Evolutionary conservation across 1,139 yeast species (phyloP), one percentile per base, ranked within the genome.

Genomic region (Hyphopichia khmerensis): DNA sequence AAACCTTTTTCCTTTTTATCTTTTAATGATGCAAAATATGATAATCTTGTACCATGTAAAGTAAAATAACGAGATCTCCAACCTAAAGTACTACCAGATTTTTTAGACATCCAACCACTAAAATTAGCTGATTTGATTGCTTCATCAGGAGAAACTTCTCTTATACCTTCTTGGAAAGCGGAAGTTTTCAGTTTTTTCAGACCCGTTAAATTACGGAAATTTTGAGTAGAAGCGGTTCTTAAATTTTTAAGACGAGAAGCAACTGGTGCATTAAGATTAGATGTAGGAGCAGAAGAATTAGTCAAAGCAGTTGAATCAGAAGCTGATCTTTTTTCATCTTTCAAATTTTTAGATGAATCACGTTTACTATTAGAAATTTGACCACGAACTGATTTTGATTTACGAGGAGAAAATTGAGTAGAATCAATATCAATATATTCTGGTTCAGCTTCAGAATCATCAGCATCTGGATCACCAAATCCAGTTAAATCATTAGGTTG

Each of bases 71-170:
- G 79, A 43, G 86, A 83, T 55, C 91, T 84, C 99, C 99, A 93
- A 13, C 91, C 82, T n/a, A 95, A 79, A 40, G 86, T 79, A 46
- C 85, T 88, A 30, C 96, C 96, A 1, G 75, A 68, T 50, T 88
- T 82, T 62, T 93, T 93, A 41, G 91, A 80, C 96, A 95, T 87
- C 96, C 97, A 93, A 1, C 99, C 99, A 42, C 90, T 83, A 56
- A 72, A 81, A 44, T 77, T 84, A 0, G 98, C 90, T 13, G 84
- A 68, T 52, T 81, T 81, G 39, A 86, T 79, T 0, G 98, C 87
- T 37, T 88, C 89, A 48, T 79, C 82, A 0, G 96, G 96, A 0
- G 86, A 75, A 19, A 88, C 75, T 17, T 69, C 74, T 54, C 91
- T 75, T 38, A 93, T 87, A 13, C 99, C 99, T 66, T 93, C 99